Evolutionary conservation across 2,329 filamentous ascomycete species (phyloP).

Genomic region (Rhynchosporium secalis): DNA sequence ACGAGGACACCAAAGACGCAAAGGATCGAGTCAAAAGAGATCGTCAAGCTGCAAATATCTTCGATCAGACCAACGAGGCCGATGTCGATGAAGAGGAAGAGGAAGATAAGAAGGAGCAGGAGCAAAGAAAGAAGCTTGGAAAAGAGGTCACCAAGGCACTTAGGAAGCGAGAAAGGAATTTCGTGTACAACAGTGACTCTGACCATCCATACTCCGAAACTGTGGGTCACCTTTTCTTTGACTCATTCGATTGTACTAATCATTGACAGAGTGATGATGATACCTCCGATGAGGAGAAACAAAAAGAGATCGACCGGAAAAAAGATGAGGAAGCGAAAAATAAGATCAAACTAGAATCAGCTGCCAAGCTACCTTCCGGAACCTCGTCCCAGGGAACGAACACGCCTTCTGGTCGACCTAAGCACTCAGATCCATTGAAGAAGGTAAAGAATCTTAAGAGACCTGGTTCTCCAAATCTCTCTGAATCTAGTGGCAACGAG

Average conservation of each 20-base stretch:
- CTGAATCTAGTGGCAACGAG: conserved; percentile 87
- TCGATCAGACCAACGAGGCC: conserved; percentile 67
- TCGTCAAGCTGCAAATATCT: conserved; percentile 84
- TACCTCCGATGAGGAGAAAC: conserved; percentile 52
- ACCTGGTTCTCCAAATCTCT: conserved; percentile 80
- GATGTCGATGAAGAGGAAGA: conserved; percentile 71
- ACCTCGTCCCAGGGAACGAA: conserved; percentile 69
- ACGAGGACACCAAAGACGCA: conserved; percentile 75
- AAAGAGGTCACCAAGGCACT: conserved; percentile 80
- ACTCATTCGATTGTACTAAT: conserved; percentile 34
- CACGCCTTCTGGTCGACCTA: conserved; percentile 60
- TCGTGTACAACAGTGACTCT: conserved; percentile 77
- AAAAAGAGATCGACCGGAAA: conserved; percentile 63
- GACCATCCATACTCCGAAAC: conserved; percentile 58
- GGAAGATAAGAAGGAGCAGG: conserved; percentile 69
- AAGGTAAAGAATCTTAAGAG: conserved; percentile 67
- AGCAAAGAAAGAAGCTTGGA: conserved; percentile 68
- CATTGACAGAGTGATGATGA: conserved; percentile 51
- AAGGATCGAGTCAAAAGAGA: conserved; percentile 74
- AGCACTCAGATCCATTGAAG: conserved; percentile 52
- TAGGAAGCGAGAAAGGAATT: conserved; percentile 81
- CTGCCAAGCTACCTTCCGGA: conserved; percentile 45
- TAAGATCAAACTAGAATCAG: conserved; percentile 48
- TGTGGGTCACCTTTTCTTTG: conserved; percentile 40
- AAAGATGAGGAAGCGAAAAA: conserved; percentile 59